Base-by-base conservation (phyloP, 1,284 basidiomycete species). In the Chalciporus sp. region DNA sequence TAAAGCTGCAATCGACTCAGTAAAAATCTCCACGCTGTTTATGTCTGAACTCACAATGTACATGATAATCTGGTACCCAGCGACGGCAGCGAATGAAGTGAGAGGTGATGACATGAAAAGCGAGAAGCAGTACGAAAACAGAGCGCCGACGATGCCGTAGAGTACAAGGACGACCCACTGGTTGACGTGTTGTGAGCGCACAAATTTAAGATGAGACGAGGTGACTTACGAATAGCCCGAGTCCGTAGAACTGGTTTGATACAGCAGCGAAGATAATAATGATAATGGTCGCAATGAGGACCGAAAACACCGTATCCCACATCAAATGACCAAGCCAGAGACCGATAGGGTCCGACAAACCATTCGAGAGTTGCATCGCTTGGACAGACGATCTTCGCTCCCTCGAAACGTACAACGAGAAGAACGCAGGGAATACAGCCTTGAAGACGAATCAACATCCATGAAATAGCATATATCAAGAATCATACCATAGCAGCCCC, bases 321-420 rank as follows among this genome's bases (percentile, higher is more conserved):
- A 88, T 72, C 7, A 92, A 75, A 69, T 93, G 90, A 0, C 90
- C 90, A 2, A 92, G 73, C 90, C 90, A 92, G 23, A 92, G 74
- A 0, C 86, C 88, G 28, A 83, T 69, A 6, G 90, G 88, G 51
- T 88, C 76, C 6, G 84, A 79, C 29, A 92, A 74, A 1, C 90
- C 90, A 64, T 93, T 93, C 31, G 86, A 90, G 27, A 88, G 72
- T 57, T 88, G 85, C 86, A 89, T 92, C 6, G 86, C 88, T 70
- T 86, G 89, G 2, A 86, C 88, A 40, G 81, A 83, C 8, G 84
- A 86, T 42, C 78, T 77, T 27, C 83, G 81, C 65, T 88, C 88
- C 58, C 77, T 81, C 16, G 83, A 82, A 7, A 90, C 86, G 66
- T 92, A 93, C 12, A 93, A 67, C 9, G 86, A 78, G 57, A 86